Base-by-base conservation (phyloP, 1,284 basidiomycete genomes). In the Pseudomicrostroma phylloplanum region DNA sequence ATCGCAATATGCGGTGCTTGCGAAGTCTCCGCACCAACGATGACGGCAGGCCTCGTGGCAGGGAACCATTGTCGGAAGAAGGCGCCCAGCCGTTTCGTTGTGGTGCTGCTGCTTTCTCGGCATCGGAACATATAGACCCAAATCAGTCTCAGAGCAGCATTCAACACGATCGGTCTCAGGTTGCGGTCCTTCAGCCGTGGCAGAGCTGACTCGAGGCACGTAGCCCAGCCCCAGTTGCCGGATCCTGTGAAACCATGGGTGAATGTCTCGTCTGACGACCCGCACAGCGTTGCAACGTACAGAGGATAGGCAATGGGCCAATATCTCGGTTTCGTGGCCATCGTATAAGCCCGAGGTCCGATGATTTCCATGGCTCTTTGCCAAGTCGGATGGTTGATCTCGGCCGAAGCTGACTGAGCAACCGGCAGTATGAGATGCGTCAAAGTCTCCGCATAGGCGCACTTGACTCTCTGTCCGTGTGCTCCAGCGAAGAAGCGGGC, bases 81-180 rank as follows among this genome's bases (percentile, higher is more conserved):
- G 0, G 81, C 81, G 67, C 96, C 92, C 41, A 97, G 81, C 71
- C 89, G 90, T 53, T 86, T 83, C 7, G 87, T 86, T 3, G 87
- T 87, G 0, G 89, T 88, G 0, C 91, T 89, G 3, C 85, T 83
- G 15, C 89, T 85, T 77, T 96, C 93, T 66, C 88, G 87, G 74
- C 92, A 94, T 19, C 93, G 88, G 75, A 92, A 93, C 23, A 96
- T 83, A 79, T 96, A 97, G 0, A 92, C 90, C 93, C 93, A 96
- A 26, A 94, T 81, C 39, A 96, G 80, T 4, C 92, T 87, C 63
- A 92, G 80, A 61, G 90, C 86, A 2, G 90, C 89, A 69, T 93
- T 92, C 81, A 96, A 83, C 12, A 91, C 85, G 4, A 86, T 83
- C 0, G 86, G 80, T n/a, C 91, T 86, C 58, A 84, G 83, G 0